Base-by-base conservation (phyloP, 2,329 filamentous ascomycete genomes). In the Ustilaginoidea virens region DNA sequence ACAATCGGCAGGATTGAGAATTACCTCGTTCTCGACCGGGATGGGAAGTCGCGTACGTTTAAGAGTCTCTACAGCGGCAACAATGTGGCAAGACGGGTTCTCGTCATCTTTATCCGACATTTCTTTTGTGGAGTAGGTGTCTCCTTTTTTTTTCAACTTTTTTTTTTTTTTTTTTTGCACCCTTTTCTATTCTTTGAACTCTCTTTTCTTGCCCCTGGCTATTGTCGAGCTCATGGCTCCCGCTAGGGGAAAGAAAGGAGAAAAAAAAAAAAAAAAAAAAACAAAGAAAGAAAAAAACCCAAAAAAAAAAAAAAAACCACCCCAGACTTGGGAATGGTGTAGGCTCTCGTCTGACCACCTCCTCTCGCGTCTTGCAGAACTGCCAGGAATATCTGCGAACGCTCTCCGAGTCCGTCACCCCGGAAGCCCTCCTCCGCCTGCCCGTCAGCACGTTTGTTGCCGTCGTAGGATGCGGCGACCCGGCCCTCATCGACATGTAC, bases 61-160 rank as follows among this genome's bases (percentile, higher is more conserved):
- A 66, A 66, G 49, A 71, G 64, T 39, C 52, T 80, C 17, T 76
- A 74, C 46, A 61, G 58, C 19, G 67, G 69, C 4, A 57, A 49
- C 26, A 66, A 66, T 30, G 58, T 60, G 3, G 57, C 65, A 9
- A 55, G 62, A 12, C 58, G 72, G 3, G 69, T 80, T 17, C 59
- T 86, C 18, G 52, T 83, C 23, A 69, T 85, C 39, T 85, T 86
- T 46, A 63, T 86, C 33, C 66, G 80, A 25, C 79, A 85, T 53
- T 86, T 85, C 52, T 83, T 80, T 60, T 85, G 80, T 46, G 77
- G 77, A 20, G 78, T 81, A 61, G 50, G 75, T 63, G 23, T 23
- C 28, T 29, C 15, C 6, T 19, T 17, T 8, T 21, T 20, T 9
- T 10, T 31, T 41, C 25, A 22, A 10, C 18, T 9, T 11, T 27